Conservation (phyloP, 768 basidiomycete species). For the Lactifluus volemus region DNA sequence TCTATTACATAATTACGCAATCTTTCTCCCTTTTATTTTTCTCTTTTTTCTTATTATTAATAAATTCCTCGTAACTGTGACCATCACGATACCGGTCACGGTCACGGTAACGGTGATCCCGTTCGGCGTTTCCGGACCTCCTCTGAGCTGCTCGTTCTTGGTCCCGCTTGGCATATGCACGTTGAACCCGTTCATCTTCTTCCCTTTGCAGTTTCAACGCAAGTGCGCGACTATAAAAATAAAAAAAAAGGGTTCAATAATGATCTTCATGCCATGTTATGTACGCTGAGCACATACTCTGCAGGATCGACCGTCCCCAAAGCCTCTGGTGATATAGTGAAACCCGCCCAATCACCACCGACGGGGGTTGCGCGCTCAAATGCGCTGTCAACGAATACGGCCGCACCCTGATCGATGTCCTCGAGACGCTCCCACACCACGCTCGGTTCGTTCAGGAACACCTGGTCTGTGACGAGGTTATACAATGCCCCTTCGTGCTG, state of each 20-base stretch:
- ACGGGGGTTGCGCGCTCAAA: constrained; percentile 56
- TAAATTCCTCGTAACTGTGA: constrained; percentile 3
- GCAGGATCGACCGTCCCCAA: constrained; percentile 37
- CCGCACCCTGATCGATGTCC: constrained; percentile 74
- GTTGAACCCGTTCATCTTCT: constrained; percentile 47
- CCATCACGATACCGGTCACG: neutral
- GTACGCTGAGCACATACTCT: constrained; percentile 44
- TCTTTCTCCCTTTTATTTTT: neutral
- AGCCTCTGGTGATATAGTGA: constrained; percentile 48
- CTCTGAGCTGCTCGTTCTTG: constrained; percentile 30
- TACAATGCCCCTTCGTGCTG: constrained; percentile 53
- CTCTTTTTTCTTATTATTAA: neutral
- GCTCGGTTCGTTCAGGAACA: constrained; percentile 65
- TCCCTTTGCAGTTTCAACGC: constrained; percentile 75
- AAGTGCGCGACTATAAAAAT: constrained; percentile 43
- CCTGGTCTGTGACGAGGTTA: constrained; percentile 77
- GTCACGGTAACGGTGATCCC: neutral
- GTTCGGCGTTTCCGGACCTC: neutral
- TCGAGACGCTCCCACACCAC: constrained; percentile 90
- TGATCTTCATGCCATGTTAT: neutral
- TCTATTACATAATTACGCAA: constrained; percentile 16
- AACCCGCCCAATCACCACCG: constrained; percentile 76
- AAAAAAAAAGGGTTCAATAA: neutral
- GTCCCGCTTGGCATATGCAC: constrained; percentile 28
- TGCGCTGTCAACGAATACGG: constrained; percentile 69